These are phyloP conservation scores for Hippophae rhamnoides DNA, from an alignment of 306 rosid genomes.

Conservation along the genomic window DNA sequence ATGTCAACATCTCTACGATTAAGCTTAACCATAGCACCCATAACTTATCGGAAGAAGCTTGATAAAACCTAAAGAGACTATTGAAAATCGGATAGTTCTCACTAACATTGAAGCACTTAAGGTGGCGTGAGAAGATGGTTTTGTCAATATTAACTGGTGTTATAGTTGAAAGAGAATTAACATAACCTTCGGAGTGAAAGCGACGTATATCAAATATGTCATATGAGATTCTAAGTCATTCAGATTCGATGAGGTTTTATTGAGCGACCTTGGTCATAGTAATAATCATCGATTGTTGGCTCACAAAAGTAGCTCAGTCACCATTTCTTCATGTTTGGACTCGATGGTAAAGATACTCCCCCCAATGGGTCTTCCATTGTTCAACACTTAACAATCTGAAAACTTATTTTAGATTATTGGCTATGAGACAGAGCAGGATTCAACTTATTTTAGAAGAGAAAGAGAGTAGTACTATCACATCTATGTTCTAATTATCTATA, in stretches of 20 bases:
- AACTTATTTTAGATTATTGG: too few relatives aligned
- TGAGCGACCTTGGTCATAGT: constrained; percentile 74
- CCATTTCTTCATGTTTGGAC: constrained; percentile 46
- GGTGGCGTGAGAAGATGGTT: constrained; percentile 37
- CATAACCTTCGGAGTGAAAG: constrained; percentile 60
- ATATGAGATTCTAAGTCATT: constrained; percentile 70
- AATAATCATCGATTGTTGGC: constrained; percentile 62
- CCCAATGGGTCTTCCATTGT: constrained; percentile 25
- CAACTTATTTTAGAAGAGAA: too few relatives aligned
- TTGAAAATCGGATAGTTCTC: constrained; percentile 78
- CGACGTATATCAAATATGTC: constrained; percentile 36
- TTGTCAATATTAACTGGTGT: constrained; percentile 45
- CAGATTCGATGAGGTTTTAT: constrained; percentile 78
- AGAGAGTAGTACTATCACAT: too few relatives aligned
- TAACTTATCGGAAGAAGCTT: constrained; percentile 62
- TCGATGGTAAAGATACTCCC: constrained; percentile 49
- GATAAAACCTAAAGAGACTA: constrained; percentile 60
- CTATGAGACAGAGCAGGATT: too few relatives aligned
- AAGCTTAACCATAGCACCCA: constrained; percentile 68
- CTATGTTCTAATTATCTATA: too few relatives aligned
- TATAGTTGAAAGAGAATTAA: constrained; percentile 50
- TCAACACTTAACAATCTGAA: background rate
- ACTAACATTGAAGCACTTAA: constrained; percentile 69
- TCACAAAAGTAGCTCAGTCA: constrained; percentile 70
- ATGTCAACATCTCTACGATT: constrained; percentile 60